Evolutionary conservation across 345 rosid genomes (phyloP).

Genomic region (Pelargonium nanum): DNA sequence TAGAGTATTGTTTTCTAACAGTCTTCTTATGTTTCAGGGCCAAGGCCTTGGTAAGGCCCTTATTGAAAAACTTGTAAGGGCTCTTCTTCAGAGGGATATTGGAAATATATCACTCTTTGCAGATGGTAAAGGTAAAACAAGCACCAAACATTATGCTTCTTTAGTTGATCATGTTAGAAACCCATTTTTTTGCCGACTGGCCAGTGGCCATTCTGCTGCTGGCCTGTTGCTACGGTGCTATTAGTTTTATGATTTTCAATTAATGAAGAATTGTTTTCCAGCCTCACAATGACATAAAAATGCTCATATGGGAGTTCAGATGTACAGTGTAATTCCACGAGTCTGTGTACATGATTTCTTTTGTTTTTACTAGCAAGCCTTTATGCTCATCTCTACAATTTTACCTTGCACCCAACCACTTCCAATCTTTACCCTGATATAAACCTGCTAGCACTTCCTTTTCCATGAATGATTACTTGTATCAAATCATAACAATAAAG

Average conservation of each 20-base stretch:
- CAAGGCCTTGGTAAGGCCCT: constrained; percentile 95
- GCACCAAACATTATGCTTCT: constrained; percentile 1
- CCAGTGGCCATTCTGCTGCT: background rate
- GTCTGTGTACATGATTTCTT: no score
- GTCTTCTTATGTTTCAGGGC: constrained; percentile 41
- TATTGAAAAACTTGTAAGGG: constrained; percentile 68
- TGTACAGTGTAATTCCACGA: no score
- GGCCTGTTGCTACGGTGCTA: no score
- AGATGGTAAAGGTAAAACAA: constrained; percentile 68
- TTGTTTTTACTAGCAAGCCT: no score
- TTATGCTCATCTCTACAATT: no score
- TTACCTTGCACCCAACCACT: no score
- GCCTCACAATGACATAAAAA: no score
- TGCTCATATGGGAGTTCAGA: no score
- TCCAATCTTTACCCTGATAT: background rate
- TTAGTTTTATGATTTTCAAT: no score
- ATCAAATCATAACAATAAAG: background rate
- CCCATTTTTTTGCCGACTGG: background rate
- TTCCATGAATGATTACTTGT: background rate
- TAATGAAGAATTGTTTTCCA: no score
- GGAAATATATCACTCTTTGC: constrained; percentile 97
- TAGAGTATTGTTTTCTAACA: constrained; percentile 6
- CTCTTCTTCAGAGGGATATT: constrained; percentile 85
- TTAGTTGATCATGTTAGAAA: background rate
- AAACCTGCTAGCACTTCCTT: background rate